Evolutionary conservation across 2,329 filamentous ascomycete genomes (phyloP).

Genomic region (Penicillium sp.): DNA sequence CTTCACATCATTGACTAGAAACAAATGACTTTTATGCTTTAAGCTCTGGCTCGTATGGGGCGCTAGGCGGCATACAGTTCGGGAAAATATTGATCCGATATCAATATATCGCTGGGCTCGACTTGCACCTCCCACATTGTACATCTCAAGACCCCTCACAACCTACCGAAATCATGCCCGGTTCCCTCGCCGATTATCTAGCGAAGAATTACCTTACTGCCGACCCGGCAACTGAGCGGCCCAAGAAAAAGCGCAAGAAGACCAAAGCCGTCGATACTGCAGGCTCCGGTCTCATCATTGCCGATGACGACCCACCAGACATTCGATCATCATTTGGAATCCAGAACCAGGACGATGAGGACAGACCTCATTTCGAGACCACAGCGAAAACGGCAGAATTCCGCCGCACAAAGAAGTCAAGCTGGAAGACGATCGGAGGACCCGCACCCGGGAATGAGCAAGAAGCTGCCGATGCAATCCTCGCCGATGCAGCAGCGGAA

Average conservation of each 20-base stretch:
- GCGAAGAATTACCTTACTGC: slow-evolving; percentile 86
- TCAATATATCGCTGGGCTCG: slow-evolving; percentile 17
- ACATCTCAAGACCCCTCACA: slow-evolving; percentile 1
- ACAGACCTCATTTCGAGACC: slow-evolving; percentile 33
- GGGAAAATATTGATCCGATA: slow-evolving; percentile 25
- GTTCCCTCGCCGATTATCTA: slow-evolving; percentile 74
- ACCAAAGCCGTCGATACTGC: slow-evolving; percentile 50
- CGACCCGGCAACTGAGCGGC: slow-evolving; percentile 49
- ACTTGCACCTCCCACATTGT: not conserved
- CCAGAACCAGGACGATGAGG: slow-evolving; percentile 37
- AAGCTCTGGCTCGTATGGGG: not conserved
- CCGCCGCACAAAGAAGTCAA: slow-evolving; percentile 72
- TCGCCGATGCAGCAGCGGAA: slow-evolving; percentile 70
- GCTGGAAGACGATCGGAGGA: slow-evolving; percentile 71
- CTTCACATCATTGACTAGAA: not conserved
- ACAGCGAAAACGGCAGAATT: slow-evolving; percentile 51
- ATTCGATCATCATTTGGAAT: slow-evolving; percentile 31
- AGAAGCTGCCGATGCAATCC: slow-evolving; percentile 74
- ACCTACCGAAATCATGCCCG: slow-evolving; percentile 17
- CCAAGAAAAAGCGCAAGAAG: slow-evolving; percentile 59
- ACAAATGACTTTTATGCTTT: not conserved
- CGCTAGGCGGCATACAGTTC: slow-evolving; percentile 16
- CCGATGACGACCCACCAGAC: slow-evolving; percentile 43
- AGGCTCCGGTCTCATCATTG: slow-evolving; percentile 40
- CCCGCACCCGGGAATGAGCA: slow-evolving; percentile 42